Evolutionary conservation across 2,329 filamentous ascomycete species (phyloP), one percentile per base, ranked within the genome.

Genomic region (Claviceps quebecensis): DNA sequence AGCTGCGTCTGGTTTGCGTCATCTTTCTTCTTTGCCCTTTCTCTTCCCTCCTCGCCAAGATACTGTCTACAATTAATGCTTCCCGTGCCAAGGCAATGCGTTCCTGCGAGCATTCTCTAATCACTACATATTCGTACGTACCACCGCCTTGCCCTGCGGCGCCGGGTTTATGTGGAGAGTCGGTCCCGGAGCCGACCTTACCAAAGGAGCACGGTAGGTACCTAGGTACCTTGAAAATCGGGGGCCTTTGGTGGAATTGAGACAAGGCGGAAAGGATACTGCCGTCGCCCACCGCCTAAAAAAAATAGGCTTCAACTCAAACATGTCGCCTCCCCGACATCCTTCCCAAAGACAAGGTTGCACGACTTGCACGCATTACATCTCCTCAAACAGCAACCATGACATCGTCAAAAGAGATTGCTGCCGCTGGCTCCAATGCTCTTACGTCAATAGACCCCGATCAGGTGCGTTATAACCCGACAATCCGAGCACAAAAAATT

Each of bases 331-430:
- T 45, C 46, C 52, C 41, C 56, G 29, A 34, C 29, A 4, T 34
- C 9, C 29, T 11, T 11, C 45, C 49, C 50, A 48, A 48, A 44
- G 11, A 23, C 16, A 1, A 36, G 23, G 34, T 38, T 23, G 34
- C 14, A 46, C 5, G 14, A 50, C 16, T 50, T 16, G 11, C 47
- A 43, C 45, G 23, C 43, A 45, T 14, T 16, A 22, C 26, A 11
- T 5, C 26, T 9, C 26, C n/a, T 41, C 54, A 57, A 13, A 43
- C 26, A 29, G 26, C 34, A 55, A 64, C 54, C 55, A 72, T 72
- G 70, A 64, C 68, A 26, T 63, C 68, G 54, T 70, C 69, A 53
- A 71, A 69, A 57, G 63, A 69, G 54, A 58, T 72, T 51, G 65
- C 59, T 52, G 59, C 60, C 45, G 56, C 60, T 44, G 59, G 61